A percentile compares a stretch with the other conserved stretches of the same genome.
Evolutionary conservation across 495 filamentous ascomycete genomes (phyloP).

Genomic region (Trichodelitschia bisporula): DNA sequence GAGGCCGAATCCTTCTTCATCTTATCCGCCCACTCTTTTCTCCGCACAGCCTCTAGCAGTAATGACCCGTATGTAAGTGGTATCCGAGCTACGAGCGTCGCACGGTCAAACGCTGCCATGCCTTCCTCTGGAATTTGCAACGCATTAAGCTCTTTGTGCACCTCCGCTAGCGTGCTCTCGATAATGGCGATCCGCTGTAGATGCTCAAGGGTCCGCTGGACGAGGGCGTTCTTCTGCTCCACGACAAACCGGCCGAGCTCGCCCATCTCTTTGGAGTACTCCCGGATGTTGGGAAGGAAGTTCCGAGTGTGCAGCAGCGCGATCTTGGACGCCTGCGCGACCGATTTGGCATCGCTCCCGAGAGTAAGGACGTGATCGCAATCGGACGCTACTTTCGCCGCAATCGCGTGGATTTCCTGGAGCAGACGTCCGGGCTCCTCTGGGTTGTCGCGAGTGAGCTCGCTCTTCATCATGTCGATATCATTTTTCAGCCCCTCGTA

Average conservation of each 20-base stretch:
- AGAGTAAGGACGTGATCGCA: constrained; percentile 54
- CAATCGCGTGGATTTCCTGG: constrained; percentile 66
- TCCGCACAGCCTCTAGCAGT: constrained; percentile 57
- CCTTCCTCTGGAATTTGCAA: constrained; percentile 46
- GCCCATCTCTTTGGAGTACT: constrained; percentile 50
- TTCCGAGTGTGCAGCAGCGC: constrained; percentile 70
- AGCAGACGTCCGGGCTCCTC: constrained; percentile 31
- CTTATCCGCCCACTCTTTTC: constrained; percentile 78
- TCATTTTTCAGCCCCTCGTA: constrained; percentile 24
- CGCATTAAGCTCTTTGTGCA: constrained; percentile 41
- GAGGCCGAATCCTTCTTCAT: constrained; percentile 62
- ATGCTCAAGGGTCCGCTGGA: constrained; percentile 33
- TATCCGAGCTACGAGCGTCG: constrained; percentile 51
- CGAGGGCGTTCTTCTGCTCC: constrained; percentile 30
- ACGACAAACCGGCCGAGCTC: constrained; percentile 41
- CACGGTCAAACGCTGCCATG: constrained; percentile 45
- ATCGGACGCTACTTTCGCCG: constrained; percentile 68
- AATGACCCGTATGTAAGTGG: constrained; percentile 77
- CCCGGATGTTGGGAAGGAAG: constrained; percentile 55
- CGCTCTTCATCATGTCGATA: constrained; percentile 13
- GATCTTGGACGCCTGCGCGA: constrained; percentile 62
- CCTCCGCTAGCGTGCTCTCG: constrained; percentile 41
- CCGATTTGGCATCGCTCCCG: constrained; percentile 39
- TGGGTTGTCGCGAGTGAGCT: constrained; percentile 11
- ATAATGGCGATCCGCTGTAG: constrained; percentile 63